Evolutionary conservation across 371 early-diverging fungal species (phyloP).

Genomic region (Actinomucor elegans): DNA sequence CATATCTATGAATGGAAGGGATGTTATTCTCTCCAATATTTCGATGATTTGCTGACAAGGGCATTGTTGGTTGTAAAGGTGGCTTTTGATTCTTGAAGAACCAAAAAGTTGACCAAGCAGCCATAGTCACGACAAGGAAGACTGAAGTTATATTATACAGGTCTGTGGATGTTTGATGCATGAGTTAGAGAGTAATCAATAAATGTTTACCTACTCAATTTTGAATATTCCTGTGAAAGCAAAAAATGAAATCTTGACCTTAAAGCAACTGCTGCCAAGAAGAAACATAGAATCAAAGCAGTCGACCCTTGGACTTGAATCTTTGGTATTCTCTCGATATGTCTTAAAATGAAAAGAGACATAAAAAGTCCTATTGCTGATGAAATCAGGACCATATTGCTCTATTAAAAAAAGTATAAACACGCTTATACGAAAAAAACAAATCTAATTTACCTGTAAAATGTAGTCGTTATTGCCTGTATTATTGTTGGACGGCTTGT

Average conservation of each 20-base stretch:
- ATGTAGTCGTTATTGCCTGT: neutral
- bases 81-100: neutral
- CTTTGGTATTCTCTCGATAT: neutral
- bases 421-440: neutral
- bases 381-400: neutral
- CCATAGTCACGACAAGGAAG: neutral
- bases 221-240: neutral
- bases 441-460: neutral
- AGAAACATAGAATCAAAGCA: neutral
- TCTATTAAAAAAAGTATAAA: neutral
- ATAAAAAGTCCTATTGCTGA: neutral
- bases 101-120: neutral
- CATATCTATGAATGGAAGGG: neutral
- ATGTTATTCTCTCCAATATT: neutral
- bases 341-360: neutral
- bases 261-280: neutral
- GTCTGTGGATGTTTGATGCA: neutral
- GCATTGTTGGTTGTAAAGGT: neutral
- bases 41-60: neutral
- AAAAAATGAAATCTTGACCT: neutral
- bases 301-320: neutral
- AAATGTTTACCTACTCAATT: neutral
- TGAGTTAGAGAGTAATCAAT: neutral
- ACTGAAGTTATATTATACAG: neutral
- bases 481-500: neutral